Evolutionary conservation across 2,329 filamentous ascomycete genomes (phyloP).

Genomic region (Hortaea sp.): DNA sequence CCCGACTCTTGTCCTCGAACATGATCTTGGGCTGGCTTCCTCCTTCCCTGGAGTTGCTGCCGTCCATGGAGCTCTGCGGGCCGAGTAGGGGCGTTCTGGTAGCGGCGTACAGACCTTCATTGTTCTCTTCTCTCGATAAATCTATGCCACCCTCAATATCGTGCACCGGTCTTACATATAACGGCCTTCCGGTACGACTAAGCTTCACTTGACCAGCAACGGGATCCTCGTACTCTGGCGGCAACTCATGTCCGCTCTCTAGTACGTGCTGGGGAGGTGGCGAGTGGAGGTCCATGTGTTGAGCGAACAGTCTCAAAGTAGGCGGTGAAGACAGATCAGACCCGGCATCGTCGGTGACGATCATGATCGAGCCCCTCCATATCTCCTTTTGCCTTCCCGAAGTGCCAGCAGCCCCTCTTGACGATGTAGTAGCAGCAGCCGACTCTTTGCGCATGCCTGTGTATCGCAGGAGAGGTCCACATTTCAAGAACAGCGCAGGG

Average conservation of each 20-base stretch:
- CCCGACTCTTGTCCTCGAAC: slow-evolving; percentile 34
- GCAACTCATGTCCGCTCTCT: slow-evolving; percentile 49
- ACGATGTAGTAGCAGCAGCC: slow-evolving; percentile 24
- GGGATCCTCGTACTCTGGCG: slow-evolving; percentile 79
- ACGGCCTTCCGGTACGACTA: slow-evolving; percentile 70
- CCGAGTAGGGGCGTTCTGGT: slow-evolving; percentile 23
- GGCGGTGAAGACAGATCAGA: slow-evolving; percentile 76
- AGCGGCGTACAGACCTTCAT: slow-evolving; percentile 69
- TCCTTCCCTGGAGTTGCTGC: slow-evolving; percentile 14
- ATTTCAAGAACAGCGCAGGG: slow-evolving; percentile 75
- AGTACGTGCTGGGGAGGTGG: slow-evolving; percentile 63
- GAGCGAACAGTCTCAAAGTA: slow-evolving; percentile 72
- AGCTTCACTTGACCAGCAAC: slow-evolving; percentile 80
- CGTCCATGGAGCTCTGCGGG: slow-evolving; percentile 16
- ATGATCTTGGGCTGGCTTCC: slow-evolving; percentile 17
- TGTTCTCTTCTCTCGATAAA: slow-evolving; percentile 67
- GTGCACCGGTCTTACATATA: slow-evolving; percentile 85
- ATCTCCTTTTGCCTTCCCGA: slow-evolving; percentile 56
- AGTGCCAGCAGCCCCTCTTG: slow-evolving; percentile 24
- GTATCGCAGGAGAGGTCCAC: slow-evolving; percentile 82
- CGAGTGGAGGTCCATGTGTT: slow-evolving; percentile 72
- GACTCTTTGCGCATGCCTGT: slow-evolving; percentile 65
- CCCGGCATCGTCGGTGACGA: slow-evolving; percentile 75
- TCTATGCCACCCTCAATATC: slow-evolving; percentile 70
- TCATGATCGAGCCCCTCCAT: slow-evolving; percentile 92